A percentile compares a stretch with the other conserved stretches of the same genome.
Conservation (phyloP, 768 basidiomycete species). For the Pseudohyphozyma bogoriensis region DNA sequence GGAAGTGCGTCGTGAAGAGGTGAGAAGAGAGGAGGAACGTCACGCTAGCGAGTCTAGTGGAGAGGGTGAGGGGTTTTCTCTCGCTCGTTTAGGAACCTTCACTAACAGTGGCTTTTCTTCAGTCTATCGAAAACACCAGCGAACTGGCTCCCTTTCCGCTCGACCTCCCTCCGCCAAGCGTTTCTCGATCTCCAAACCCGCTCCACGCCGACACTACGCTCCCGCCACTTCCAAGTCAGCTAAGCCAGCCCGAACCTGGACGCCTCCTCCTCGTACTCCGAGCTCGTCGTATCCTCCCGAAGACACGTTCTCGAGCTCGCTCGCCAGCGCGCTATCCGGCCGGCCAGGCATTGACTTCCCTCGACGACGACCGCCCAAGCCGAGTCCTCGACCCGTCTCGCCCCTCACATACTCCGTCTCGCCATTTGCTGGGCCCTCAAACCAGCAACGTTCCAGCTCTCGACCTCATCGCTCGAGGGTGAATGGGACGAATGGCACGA, state of each 20-base stretch:
- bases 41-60: neutral
- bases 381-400: neutral
- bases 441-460: neutral
- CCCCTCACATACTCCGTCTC: neutral
- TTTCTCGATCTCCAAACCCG: constrained; percentile 8
- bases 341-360: constrained; percentile 5
- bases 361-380: neutral
- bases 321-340: neutral
- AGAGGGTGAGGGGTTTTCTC: neutral
- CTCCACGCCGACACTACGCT: constrained; percentile 18
- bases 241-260: neutral
- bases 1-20: neutral
- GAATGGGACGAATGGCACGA: too few relatives aligned
- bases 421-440: neutral
- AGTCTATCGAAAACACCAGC: neutral
- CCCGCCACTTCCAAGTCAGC: constrained; percentile 1
- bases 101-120: too few relatives aligned
- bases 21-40: neutral
- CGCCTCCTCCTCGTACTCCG: neutral
- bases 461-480: neutral
- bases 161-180: constrained; percentile 10
- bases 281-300: neutral
- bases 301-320: neutral
- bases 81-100: too few relatives aligned
- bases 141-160: neutral